A percentile compares a stretch with the other conserved stretches of the same genome.
phyloP scores from a whole-genome alignment of 305 asterid genomes.

The Fraxinus latifolia region DNA sequence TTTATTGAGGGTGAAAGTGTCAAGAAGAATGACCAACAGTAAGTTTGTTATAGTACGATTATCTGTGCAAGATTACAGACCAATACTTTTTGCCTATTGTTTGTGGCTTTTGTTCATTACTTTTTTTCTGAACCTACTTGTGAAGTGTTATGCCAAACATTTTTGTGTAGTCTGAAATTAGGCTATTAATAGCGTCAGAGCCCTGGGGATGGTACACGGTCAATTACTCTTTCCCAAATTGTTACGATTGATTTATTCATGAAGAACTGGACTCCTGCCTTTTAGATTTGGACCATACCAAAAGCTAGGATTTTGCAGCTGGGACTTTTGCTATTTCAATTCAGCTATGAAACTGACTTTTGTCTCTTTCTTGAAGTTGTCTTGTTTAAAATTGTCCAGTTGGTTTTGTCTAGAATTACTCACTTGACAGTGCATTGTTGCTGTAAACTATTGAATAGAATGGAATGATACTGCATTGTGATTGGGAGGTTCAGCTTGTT shows the following conservation, averaged over 20 bases:
- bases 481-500: conserved; percentile 12
- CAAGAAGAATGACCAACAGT: conserved; percentile 47
- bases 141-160: background rate
- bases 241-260: background rate
- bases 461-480: background rate
- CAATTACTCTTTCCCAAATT: background rate
- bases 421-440: background rate
- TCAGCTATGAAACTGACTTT: background rate
- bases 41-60: conserved; percentile 25
- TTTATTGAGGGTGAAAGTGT: conserved; percentile 45
- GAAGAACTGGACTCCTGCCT: background rate
- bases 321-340: background rate
- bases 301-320: background rate
- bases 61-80: background rate
- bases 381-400: background rate
- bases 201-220: background rate
- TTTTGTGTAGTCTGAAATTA: background rate
- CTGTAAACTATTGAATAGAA: background rate
- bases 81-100: background rate
- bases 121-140: background rate
- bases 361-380: background rate
- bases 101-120: background rate
- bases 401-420: background rate
- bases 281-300: background rate
- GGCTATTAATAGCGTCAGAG: background rate